These are phyloP conservation scores for Schoenoplectus triqueter DNA, from an alignment of 202 grass and related monocot species.

Conservation along the genomic window DNA sequence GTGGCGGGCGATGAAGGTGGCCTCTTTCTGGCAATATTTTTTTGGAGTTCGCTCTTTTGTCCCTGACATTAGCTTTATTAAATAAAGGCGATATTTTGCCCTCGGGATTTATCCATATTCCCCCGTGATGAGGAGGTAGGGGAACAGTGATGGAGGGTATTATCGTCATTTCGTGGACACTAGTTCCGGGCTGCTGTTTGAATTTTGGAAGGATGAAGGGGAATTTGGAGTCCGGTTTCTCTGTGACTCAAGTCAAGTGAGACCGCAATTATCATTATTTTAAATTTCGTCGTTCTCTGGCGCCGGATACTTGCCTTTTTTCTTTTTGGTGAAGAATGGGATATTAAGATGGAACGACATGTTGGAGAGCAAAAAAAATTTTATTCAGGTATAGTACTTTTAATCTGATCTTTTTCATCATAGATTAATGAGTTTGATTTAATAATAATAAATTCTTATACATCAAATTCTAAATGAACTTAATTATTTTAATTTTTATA, in stretches of 20 bases:
- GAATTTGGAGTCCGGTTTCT: constrained; percentile 38
- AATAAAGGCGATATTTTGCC: neutral
- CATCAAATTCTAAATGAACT: too few species aligned
- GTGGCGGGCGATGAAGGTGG: constrained; percentile 36
- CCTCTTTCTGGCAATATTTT: constrained; percentile 30
- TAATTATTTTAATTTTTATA: too few species aligned
- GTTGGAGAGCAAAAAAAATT: too few species aligned
- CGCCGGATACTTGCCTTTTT: neutral
- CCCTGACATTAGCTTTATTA: neutral
- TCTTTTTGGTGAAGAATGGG: neutral
- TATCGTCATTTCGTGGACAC: constrained; percentile 34
- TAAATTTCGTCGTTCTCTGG: neutral
- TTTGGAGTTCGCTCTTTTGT: constrained; percentile 35
- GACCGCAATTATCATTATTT: too few species aligned
- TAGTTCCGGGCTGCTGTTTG: constrained; percentile 34
- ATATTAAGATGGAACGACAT: too few species aligned
- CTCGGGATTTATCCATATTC: neutral
- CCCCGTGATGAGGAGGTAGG: neutral
- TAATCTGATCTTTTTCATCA: too few species aligned
- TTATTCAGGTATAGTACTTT: too few species aligned
- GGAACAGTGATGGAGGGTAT: neutral
- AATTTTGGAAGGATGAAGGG: constrained; percentile 33
- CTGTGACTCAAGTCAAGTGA: neutral
- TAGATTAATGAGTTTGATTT: too few species aligned
- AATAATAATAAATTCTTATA: too few species aligned